Base-by-base conservation (phyloP, 371 early-diverging fungal species). In the Syncephalastrum monosporum region DNA sequence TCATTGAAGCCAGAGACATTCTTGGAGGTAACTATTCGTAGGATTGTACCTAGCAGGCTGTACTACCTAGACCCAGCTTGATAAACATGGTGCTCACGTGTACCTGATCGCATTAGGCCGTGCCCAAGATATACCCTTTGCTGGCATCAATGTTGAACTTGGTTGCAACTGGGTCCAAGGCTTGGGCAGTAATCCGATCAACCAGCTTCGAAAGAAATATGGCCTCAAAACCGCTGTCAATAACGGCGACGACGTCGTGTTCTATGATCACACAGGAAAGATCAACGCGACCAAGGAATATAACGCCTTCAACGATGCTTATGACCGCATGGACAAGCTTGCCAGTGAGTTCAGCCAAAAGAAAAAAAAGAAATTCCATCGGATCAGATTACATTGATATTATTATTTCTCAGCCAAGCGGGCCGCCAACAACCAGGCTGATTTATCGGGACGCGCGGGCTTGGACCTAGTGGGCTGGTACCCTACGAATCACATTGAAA, bases 111-210 rank as follows among this genome's bases (percentile, higher is more conserved):
- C 10, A 46, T 50, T 17, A 74, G 74, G 77, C 5, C 62, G 79
- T 55, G 74, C 75, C 16, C 75, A 75, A 60, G 56, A 73, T 57
- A 63, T 55, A 8, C 59, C 59, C 3, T 75, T 79, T 61, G 75
- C 65, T 7, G 69, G 60, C 41, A 50, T 59, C 13, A 57, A 60
- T 21, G 60, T 79, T 47, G 79, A 79, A 56, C 19, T 72, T 14
- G 79, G 79, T 10, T 75, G 76, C 46, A 79, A 79, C 38, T 79
- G 79, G 79, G 79, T 78, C 21, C 79, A 79, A 59, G 79, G 74
- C n/a, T 45, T 79, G 3, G 79, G 79, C 3, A 59, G 64, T 2
- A 79, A 79, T 19, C 79, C 76, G 12, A 57, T 79, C 55, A 67
- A 75, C 24, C 54, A 67, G 29, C 58, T 79, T 10, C 66, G 72